phyloP scores from a whole-genome alignment of 345 rosid genomes.

The Murraya koenigii region DNA sequence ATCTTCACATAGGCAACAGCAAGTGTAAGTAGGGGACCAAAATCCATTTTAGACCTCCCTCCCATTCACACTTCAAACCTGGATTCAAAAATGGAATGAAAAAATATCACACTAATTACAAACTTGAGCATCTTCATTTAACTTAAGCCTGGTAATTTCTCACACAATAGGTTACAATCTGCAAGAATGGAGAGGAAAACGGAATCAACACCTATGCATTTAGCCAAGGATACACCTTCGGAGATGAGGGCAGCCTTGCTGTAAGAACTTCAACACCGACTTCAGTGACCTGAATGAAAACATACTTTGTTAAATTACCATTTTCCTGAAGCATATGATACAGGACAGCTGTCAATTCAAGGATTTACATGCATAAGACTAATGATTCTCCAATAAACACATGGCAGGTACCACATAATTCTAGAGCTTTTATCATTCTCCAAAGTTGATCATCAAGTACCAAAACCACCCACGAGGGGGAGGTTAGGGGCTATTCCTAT shows the following conservation, averaged over 20 bases:
- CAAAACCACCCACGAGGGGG: not conserved
- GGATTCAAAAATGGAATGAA: conserved; percentile 12
- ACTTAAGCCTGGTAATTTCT: not conserved
- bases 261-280: conserved; percentile 93
- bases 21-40: not conserved
- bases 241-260: conserved; percentile 79
- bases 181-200: not conserved
- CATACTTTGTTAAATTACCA: not conserved
- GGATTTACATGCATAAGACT: not conserved
- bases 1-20: not conserved
- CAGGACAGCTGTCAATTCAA: not conserved
- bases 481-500: not conserved
- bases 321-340: not conserved
- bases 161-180: not conserved
- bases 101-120: conserved; percentile 8
- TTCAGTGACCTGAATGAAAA: conserved; percentile 68
- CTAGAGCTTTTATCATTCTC: not conserved
- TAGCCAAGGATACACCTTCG: conserved; percentile 74
- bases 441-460: not conserved
- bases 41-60: not conserved
- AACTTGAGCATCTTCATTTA: not conserved
- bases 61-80: not conserved
- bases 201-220: conserved; percentile 16
- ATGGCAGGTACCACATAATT: not conserved
- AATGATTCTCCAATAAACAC: not conserved